Percentiles rank a stretch among this genome's conserved stretches.
Conservation (phyloP, 1,284 basidiomycete species). For the Phlebopus sp. region DNA sequence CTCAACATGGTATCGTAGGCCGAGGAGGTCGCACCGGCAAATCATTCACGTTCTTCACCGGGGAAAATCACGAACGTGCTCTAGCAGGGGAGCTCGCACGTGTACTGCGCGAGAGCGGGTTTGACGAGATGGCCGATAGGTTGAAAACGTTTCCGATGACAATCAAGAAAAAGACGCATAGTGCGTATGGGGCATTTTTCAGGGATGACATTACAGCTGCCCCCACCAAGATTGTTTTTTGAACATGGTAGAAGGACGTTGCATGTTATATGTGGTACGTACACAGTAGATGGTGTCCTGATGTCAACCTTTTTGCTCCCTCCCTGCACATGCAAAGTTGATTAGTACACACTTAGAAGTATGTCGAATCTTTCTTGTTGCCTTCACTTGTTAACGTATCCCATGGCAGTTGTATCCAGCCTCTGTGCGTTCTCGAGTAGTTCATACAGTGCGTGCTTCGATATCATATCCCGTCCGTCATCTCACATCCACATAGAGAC, state of each 20-base stretch:
- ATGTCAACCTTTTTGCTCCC: too few species aligned
- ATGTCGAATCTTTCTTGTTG: too few species aligned
- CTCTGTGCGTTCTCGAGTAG: too few species aligned
- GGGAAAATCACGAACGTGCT: slow-evolving; percentile 80
- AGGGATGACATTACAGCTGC: slow-evolving; percentile 75
- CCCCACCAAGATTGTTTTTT: slow-evolving; percentile 88
- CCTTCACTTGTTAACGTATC: too few species aligned
- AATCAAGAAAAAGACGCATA: slow-evolving; percentile 94
- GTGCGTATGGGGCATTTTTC: slow-evolving; percentile 84
- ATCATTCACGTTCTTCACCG: slow-evolving; percentile 96
- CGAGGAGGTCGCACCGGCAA: slow-evolving; percentile 91
- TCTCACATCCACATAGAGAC: too few species aligned
- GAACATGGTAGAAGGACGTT: slow-evolving; percentile 6
- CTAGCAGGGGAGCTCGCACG: slow-evolving; percentile 93
- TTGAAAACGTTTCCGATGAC: slow-evolving; percentile 93
- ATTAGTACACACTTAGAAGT: too few species aligned
- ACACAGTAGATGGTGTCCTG: too few species aligned
- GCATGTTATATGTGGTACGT: too few species aligned
- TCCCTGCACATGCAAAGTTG: too few species aligned
- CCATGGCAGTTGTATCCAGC: too few species aligned
- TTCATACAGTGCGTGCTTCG: too few species aligned
- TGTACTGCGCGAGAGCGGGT: slow-evolving; percentile 88
- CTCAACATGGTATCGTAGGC: slow-evolving; percentile 43
- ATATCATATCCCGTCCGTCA: too few species aligned
- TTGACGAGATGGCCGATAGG: slow-evolving; percentile 59